These are phyloP conservation scores for Echria macrotheca DNA, from an alignment of 495 filamentous ascomycete species.

Conservation along the genomic window DNA sequence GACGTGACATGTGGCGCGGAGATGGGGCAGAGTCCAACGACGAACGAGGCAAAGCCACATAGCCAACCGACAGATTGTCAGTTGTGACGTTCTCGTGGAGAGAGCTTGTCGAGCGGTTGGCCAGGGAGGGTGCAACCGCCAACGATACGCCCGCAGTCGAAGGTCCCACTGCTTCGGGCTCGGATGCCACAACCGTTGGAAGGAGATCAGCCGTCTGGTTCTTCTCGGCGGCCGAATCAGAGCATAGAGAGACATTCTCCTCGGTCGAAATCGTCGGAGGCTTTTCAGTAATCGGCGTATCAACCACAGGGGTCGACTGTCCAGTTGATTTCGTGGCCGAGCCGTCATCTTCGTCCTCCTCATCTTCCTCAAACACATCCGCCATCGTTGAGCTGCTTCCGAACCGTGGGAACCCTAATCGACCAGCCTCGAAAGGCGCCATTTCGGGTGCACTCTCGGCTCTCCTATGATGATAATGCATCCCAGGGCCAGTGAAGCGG, in stretches of 20 bases:
- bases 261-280: not conserved
- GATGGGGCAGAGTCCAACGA: conserved; percentile 49
- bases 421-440: conserved; percentile 68
- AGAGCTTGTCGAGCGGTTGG: not conserved
- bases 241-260: not conserved
- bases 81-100: not conserved
- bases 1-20: conserved; percentile 47
- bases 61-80: no score
- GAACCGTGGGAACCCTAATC: conserved; percentile 53
- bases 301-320: conserved; percentile 24
- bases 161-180: not conserved
- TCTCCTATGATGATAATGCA: conserved; percentile 86
- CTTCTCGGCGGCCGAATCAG: not conserved
- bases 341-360: conserved; percentile 59
- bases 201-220: not conserved
- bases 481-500: conserved; percentile 72
- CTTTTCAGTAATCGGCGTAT: conserved; percentile 15
- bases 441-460: conserved; percentile 90
- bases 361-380: conserved; percentile 95
- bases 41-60: not conserved
- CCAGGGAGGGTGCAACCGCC: no score
- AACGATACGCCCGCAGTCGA: conserved; percentile 13
- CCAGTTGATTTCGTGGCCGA: conserved; percentile 20
- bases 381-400: conserved; percentile 66
- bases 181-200: not conserved